Percentiles rank a stretch among this genome's conserved stretches.
Evolutionary conservation across 78 protist species (phyloP).

Genomic region (Dictyostelium intermedium): DNA sequence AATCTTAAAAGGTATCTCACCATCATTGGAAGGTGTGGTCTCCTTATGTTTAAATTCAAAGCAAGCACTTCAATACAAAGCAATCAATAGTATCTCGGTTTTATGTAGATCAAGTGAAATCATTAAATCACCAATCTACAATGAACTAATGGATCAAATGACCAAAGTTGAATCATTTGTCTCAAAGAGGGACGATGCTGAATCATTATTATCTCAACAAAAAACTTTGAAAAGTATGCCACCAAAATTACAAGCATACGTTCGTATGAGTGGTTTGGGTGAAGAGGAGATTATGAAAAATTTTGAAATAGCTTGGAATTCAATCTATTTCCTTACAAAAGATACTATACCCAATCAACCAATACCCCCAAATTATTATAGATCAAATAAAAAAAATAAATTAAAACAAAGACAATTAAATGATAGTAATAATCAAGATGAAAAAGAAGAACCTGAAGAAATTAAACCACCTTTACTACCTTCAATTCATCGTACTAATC

Average conservation of each 20-base stretch:
- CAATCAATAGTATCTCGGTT: constrained; percentile 47
- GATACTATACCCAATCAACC: constrained; percentile 73
- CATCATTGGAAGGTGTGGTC: constrained; percentile 60
- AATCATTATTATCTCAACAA: constrained; percentile 54
- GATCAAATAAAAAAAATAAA: constrained; percentile 65
- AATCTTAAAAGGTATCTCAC: neutral
- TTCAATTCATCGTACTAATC: constrained; percentile 42
- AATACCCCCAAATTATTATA: constrained; percentile 69
- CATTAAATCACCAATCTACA: neutral
- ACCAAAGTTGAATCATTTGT: constrained; percentile 55
- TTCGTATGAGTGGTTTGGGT: constrained; percentile 44
- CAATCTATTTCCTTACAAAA: constrained; percentile 61
- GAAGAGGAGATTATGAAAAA: constrained; percentile 74
- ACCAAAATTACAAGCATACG: constrained; percentile 74
- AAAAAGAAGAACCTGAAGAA: neutral
- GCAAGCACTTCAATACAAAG: constrained; percentile 67
- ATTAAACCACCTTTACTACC: constrained; percentile 24
- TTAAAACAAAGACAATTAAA: neutral
- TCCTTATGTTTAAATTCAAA: constrained; percentile 44
- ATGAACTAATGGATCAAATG: constrained; percentile 11
- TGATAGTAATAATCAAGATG: neutral
- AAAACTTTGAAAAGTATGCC: constrained; percentile 63
- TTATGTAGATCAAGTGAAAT: constrained; percentile 31
- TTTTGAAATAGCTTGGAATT: constrained; percentile 72
- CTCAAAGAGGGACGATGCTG: constrained; percentile 60